Conservation (phyloP, 1,139 yeast genomes). For the Hyphopichia pseudoburtonii region DNA sequence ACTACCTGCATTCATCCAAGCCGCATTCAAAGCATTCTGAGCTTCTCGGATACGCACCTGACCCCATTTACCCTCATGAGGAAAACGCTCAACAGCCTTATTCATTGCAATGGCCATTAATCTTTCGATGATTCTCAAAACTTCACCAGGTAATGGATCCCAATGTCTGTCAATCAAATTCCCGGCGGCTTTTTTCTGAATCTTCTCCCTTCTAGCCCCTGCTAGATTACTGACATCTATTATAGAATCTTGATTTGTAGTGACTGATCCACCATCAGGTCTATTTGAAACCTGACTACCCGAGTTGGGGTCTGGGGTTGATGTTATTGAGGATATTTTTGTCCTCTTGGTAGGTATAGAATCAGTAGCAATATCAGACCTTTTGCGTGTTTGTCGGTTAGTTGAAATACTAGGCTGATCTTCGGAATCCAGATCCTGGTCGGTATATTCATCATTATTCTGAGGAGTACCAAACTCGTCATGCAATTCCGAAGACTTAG, state of each 20-base stretch:
- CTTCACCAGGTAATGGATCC: constrained; percentile 27
- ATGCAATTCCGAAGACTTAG: too few relatives aligned
- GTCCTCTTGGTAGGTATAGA: too few relatives aligned
- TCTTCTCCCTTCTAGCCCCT: constrained; percentile 14
- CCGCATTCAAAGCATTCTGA: constrained; percentile 25
- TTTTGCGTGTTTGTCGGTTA: too few relatives aligned
- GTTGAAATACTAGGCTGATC: too few relatives aligned
- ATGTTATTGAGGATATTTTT: too few relatives aligned
- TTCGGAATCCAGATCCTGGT: too few relatives aligned
- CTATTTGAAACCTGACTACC: too few relatives aligned
- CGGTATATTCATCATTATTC: too few relatives aligned
- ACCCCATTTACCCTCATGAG: constrained; percentile 8
- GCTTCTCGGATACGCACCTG: constrained; percentile 20
- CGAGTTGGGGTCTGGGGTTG: neutral
- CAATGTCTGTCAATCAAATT: constrained; percentile 35
- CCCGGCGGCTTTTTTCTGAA: constrained; percentile 25
- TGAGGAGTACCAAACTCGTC: too few relatives aligned
- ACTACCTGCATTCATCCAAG: constrained; percentile 29
- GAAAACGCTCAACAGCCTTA: constrained; percentile 31
- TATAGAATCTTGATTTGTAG: constrained; percentile 4
- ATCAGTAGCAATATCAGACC: too few relatives aligned
- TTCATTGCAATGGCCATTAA: constrained; percentile 31
- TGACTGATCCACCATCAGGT: neutral
- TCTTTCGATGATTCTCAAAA: constrained; percentile 24
- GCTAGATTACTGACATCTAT: constrained; percentile 13